Percentiles rank a stretch among this genome's conserved stretches.
Conservation (phyloP, 768 basidiomycete genomes). For the Macrolepiota dolichaula region DNA sequence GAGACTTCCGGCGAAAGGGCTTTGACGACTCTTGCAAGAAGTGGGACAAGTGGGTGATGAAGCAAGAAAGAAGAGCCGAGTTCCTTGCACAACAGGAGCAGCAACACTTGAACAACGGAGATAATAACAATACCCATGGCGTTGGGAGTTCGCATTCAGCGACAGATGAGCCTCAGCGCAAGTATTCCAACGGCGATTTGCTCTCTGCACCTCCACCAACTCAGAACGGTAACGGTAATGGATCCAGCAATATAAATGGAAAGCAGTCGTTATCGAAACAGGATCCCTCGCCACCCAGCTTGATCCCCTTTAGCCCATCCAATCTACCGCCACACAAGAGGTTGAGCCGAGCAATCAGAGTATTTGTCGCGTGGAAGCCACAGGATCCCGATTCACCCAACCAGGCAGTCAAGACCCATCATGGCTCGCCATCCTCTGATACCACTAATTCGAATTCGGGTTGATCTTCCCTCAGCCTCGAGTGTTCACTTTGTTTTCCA, state of each 20-base stretch:
- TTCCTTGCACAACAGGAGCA: not conserved
- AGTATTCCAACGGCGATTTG: not conserved
- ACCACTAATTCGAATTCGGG: not conserved
- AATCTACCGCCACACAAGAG: conserved; percentile 29
- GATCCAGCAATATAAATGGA: not conserved
- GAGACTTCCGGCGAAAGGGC: conserved; percentile 47
- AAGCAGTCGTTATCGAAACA: conserved; percentile 8
- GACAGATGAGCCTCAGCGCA: not conserved
- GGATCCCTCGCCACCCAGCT: conserved; percentile 2
- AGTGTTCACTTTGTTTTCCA: not conserved
- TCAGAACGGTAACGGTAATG: not conserved
- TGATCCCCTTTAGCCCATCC: conserved; percentile 13
- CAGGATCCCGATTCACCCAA: conserved; percentile 8
- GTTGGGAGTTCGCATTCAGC: not conserved
- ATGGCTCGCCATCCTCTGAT: not conserved
- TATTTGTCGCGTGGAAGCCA: conserved; percentile 57
- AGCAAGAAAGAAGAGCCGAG: conserved; percentile 23
- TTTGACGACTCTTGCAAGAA: conserved; percentile 57
- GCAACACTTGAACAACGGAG: not conserved
- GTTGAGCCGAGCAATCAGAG: conserved; percentile 51
- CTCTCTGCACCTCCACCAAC: not conserved
- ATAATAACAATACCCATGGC: not conserved
- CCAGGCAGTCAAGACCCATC: not conserved
- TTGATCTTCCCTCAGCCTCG: not conserved
- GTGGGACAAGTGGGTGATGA: conserved; percentile 48